Evolutionary conservation across 2,329 filamentous ascomycete genomes (phyloP).

Genomic region (Exophiala alcalophila): DNA sequence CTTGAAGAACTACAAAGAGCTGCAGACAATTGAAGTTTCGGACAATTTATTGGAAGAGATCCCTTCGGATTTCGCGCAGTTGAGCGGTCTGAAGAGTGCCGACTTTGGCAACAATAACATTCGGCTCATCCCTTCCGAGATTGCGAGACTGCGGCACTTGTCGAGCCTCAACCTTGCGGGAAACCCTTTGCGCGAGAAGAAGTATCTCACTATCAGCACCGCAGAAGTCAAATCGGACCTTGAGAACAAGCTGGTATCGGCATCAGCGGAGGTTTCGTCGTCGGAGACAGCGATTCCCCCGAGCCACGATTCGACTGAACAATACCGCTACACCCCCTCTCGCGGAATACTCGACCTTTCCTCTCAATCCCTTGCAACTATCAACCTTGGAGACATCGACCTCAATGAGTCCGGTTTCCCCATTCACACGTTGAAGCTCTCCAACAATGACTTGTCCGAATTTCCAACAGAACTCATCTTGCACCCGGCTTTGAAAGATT

Average conservation of each 20-base stretch:
- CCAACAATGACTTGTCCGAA: slow-evolving; percentile 70
- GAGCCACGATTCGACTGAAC: background rate
- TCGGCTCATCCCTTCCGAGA: slow-evolving; percentile 67
- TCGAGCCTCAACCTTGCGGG: slow-evolving; percentile 73
- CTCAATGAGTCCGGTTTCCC: slow-evolving; percentile 43
- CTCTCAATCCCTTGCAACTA: slow-evolving; percentile 41
- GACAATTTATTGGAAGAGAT: slow-evolving; percentile 76
- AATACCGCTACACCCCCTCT: slow-evolving; percentile 16
- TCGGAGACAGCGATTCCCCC: background rate
- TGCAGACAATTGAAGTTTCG: slow-evolving; percentile 67
- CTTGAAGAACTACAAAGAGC: slow-evolving; percentile 66
- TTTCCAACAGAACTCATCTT: slow-evolving; percentile 67
- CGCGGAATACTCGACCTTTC: slow-evolving; percentile 63
- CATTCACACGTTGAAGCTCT: slow-evolving; percentile 53
- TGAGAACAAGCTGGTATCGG: slow-evolving; percentile 16
- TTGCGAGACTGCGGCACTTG: slow-evolving; percentile 76
- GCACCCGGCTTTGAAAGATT: slow-evolving; percentile 60
- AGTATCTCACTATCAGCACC: slow-evolving; percentile 74
- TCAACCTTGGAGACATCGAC: slow-evolving; percentile 57
- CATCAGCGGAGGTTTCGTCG: background rate
- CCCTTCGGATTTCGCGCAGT: slow-evolving; percentile 69
- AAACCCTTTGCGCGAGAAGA: slow-evolving; percentile 89
- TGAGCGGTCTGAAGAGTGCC: slow-evolving; percentile 68
- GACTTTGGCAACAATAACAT: slow-evolving; percentile 88
- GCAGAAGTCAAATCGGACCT: slow-evolving; percentile 20